Percentiles rank a stretch among this genome's conserved stretches.
Evolutionary conservation across 2,329 filamentous ascomycete genomes (phyloP).

Genomic region (Fusarium sp.): DNA sequence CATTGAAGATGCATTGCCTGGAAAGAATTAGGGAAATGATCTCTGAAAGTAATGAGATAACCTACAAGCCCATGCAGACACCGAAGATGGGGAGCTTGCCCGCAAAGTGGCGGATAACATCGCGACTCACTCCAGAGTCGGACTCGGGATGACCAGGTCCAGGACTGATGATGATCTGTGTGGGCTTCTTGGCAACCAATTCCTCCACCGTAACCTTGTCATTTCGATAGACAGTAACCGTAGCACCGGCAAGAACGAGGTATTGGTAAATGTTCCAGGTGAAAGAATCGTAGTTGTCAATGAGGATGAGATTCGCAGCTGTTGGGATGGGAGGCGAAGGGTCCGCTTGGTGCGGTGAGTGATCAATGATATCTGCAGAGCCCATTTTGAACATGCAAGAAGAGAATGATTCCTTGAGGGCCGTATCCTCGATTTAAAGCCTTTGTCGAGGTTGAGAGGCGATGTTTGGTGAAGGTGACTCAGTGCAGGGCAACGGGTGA

Average conservation of each 20-base stretch:
- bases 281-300: conserved; percentile 99
- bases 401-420: neutral
- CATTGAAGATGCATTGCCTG: conserved; percentile 94
- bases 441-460: conserved; percentile 13
- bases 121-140: conserved; percentile 93
- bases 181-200: conserved; percentile 84
- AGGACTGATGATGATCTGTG: conserved; percentile 93
- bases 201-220: conserved; percentile 90
- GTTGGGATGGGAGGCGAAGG: conserved; percentile 78
- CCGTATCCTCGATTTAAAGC: neutral
- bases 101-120: conserved; percentile 89
- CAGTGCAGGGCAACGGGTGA: conserved; percentile 14
- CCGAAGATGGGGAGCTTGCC: conserved; percentile 96
- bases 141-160: conserved; percentile 92
- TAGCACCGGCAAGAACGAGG: conserved; percentile 93
- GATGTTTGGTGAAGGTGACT: conserved; percentile 38
- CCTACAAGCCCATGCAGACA: conserved; percentile 97
- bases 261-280: conserved; percentile 99
- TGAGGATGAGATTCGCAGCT: conserved; percentile 91
- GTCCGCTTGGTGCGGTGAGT: conserved; percentile 87
- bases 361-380: conserved; percentile 70
- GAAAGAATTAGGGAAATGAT: conserved; percentile 1
- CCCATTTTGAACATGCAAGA: conserved; percentile 56
- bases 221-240: conserved; percentile 89
- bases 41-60: conserved; percentile 31